Evolutionary conservation across 2,329 filamentous ascomycete species (phyloP), one percentile per base, ranked within the genome.

Genomic region (Colletotrichum shisoi): DNA sequence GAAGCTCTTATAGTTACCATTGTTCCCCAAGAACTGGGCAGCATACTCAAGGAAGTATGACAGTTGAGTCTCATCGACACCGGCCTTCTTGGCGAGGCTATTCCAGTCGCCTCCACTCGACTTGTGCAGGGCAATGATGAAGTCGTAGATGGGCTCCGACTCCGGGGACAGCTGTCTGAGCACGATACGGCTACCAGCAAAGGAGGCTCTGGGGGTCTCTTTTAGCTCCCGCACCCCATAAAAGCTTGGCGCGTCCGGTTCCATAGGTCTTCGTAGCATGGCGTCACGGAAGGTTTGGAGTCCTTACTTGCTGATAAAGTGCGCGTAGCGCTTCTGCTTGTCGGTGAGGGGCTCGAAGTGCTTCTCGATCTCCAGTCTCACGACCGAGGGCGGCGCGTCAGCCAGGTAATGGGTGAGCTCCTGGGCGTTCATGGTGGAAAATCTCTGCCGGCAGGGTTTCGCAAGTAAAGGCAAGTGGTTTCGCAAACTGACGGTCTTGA

Each of bases 381-480:
- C 94, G 63, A 97, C 88, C 56, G 89, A 91, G 1, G 95, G 95
- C 52, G 95, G 95, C 70, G 90, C 89, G 79, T 99, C 95, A 53
- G 95, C 94, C 69, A 96, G 85, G 78, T 96, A 97, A 76, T 96
- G 91, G 77, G 83, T 82, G 70, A 89, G 81, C 70, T 89, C 87
- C 71, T 84, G 79, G 65, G 85, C 78, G 72, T 87, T 82, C 85
- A 90, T 89, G 70, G 77, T 81, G 54, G 72, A 74, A 68, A 70
- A 70, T 69, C 67, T 69, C 63, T 70, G 69, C 63, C 69, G 56
- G 54, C 53, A 63, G 51, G 62, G 34, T 54, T 56, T 51, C 21
- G 49, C 48, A 40, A 63, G 46, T 27, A 62, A 56, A 34, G 59
- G 45, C 17, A 57, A 54, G 37, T 56, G 42, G 52, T 57, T 15